Evolutionary conservation across 2,329 filamentous ascomycete genomes (phyloP), one percentile per base, ranked within the genome.

Genomic region (Pseudocercospora fijiensis): DNA sequence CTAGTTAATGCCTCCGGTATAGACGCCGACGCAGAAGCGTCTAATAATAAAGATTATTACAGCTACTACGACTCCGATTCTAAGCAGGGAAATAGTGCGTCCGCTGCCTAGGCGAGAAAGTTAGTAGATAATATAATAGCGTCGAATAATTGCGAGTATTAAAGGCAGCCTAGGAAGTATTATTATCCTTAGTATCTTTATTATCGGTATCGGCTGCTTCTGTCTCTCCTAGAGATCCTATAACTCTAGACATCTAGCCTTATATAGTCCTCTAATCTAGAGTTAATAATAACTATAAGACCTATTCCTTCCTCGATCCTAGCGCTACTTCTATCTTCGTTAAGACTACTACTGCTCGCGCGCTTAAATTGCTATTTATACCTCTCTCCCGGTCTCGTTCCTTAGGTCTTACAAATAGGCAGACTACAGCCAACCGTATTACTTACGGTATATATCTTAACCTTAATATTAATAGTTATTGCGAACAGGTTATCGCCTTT

Each of bases 391-490:
- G 11, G 20, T 26, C 8, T 7, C 16, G 26, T 3, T 26, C 16
- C 5, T 22, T 52, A 18, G 22, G 10, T 22, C 49, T 52, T 9
- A n/a, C 13, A 4, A 28, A 52, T 52, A 52, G 49, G 8, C 26
- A 52, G 49, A 16, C 10, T 26, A 33, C 5, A 4, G 4, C 22
- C 37, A 37, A 2, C 7, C n/a, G 22, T 33, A 57, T 33, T 57
- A 57, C 27, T 37, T 57, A 33, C 11, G 11, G 20, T 57, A 33
- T n/a, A 13, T 30, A 28, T 33, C 7, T 41, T 41, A 57, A 33
- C 22, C 5, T 57, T 57, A 57, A 57, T 28, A 41, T 41, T 57
- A 57, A 57, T 57, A 57, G 27, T 3, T 57, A 57, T 13, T 41
- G n/a, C 3, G 13, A 57, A 37, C 37, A 33, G 22, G 9, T 57